Conservation (phyloP, 306 rosid species). For the Mimosa bimucronata region DNA sequence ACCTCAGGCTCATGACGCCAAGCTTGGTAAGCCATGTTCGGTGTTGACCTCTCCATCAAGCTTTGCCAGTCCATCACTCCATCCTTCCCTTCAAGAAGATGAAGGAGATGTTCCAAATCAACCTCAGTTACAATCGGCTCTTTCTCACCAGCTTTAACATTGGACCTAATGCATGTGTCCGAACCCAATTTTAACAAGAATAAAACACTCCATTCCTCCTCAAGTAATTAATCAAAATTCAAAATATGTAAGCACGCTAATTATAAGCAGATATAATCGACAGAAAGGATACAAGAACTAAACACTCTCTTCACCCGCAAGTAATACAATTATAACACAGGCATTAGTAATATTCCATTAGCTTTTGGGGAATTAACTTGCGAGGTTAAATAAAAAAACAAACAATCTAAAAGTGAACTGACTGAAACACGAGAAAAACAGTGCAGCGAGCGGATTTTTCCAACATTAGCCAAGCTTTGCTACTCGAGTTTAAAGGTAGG, state of each 20-base stretch:
- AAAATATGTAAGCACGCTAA: constrained; percentile 12
- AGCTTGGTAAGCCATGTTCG: constrained; percentile 80
- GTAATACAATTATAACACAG: constrained; percentile 5
- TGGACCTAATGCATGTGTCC: constrained; percentile 42
- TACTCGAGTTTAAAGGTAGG: not conserved
- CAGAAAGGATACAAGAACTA: constrained; percentile 23
- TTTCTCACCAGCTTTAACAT: constrained; percentile 49
- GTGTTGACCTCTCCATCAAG: constrained; percentile 83
- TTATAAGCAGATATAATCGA: constrained; percentile 14
- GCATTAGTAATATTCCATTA: not conserved
- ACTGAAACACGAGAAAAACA: too few species aligned
- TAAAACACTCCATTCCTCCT: constrained; percentile 14
- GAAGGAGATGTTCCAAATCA: constrained; percentile 81
- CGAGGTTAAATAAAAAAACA: not conserved
- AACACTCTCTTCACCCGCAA: constrained; percentile 17
- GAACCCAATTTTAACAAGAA: constrained; percentile 40
- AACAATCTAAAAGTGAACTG: not conserved
- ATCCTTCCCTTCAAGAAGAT: constrained; percentile 73
- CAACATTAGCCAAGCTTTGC: not conserved
- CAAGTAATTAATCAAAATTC: constrained; percentile 18
- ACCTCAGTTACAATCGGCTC: constrained; percentile 66
- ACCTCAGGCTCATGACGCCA: constrained; percentile 99
- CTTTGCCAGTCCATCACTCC: constrained; percentile 88
- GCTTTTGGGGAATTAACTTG: not conserved
- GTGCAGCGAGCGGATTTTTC: not conserved